Evolutionary conservation across 768 basidiomycete species (phyloP).

Genomic region (Rhodotorula taiwanensis): DNA sequence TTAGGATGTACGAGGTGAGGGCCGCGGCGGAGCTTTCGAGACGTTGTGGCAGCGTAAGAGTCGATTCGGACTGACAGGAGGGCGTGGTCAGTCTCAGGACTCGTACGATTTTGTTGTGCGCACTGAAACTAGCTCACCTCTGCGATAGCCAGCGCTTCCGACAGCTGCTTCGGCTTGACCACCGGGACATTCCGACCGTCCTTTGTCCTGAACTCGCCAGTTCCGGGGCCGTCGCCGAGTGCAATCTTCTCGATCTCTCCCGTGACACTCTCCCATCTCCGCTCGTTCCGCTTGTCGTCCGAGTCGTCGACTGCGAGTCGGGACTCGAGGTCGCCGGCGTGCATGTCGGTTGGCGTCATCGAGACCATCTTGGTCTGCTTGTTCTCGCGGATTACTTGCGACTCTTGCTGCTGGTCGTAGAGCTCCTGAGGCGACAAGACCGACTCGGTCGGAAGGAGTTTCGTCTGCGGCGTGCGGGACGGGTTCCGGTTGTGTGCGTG

Average conservation of each 20-base stretch:
- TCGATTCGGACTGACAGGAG: conserved; percentile 31
- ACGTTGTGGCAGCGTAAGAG: conserved; percentile 10
- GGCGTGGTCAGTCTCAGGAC: no score
- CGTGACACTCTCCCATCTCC: neutral
- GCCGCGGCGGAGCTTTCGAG: conserved; percentile 8
- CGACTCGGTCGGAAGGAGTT: conserved; percentile 38
- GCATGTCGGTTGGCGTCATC: neutral
- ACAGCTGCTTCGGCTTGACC: conserved; percentile 13
- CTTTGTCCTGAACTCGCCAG: neutral
- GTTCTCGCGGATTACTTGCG: neutral
- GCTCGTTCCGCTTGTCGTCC: neutral
- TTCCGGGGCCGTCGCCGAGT: neutral
- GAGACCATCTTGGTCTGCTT: neutral
- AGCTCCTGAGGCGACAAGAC: conserved; percentile 27
- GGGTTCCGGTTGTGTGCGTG: conserved; percentile 38
- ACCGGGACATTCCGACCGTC: neutral
- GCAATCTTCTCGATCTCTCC: neutral
- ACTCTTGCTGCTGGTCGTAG: conserved; percentile 11
- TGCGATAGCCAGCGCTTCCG: conserved; percentile 22
- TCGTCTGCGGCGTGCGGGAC: conserved; percentile 17
- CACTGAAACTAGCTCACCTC: conserved; percentile 8
- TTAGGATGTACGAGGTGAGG: conserved; percentile 14
- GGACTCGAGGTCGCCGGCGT: neutral
- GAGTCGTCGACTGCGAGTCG: no score
- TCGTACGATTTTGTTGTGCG: fast-evolving